A percentile compares a stretch with the other conserved stretches of the same genome.
Evolutionary conservation across 2,329 filamentous ascomycete genomes (phyloP).

Genomic region (Fusarium palustre): DNA sequence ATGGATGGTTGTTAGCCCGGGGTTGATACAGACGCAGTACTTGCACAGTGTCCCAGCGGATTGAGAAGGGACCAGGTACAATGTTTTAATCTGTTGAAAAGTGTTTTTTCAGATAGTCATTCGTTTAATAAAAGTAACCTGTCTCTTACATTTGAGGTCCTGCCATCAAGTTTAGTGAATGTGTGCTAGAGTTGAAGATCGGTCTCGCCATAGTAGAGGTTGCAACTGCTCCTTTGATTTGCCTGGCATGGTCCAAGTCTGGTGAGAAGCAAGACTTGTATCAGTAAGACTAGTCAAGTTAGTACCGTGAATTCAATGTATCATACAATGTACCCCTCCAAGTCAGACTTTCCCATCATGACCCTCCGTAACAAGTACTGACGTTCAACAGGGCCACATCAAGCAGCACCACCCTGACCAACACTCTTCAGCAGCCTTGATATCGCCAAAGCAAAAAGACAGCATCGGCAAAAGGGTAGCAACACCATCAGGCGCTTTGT

Average conservation of each 20-base stretch:
- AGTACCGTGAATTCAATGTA: background rate
- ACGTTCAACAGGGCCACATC: background rate
- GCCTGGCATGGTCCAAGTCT: background rate
- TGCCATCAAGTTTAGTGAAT: background rate
- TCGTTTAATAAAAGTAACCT: conserved; percentile 37
- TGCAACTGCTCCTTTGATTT: background rate
- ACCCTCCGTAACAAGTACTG: background rate
- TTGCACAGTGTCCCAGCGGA: background rate
- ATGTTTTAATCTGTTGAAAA: conserved; percentile 21
- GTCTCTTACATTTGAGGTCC: conserved; percentile 20
- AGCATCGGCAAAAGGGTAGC: background rate
- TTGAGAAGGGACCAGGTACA: conserved; percentile 32
- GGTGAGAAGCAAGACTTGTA: background rate
- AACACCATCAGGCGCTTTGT: background rate
- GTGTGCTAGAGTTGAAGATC: background rate
- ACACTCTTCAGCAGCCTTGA: background rate
- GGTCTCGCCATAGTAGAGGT: background rate
- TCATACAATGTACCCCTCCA: background rate
- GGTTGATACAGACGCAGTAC: conserved; percentile 1
- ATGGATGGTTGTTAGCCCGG: background rate
- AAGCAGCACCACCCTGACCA: background rate
- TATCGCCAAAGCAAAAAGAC: background rate
- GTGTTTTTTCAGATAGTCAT: conserved; percentile 32
- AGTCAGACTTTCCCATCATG: background rate
- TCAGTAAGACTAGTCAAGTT: background rate